Evolutionary conservation across 2,329 filamentous ascomycete species (phyloP), one percentile per base, ranked within the genome.

Genomic region (Pseudopithomyces chartarum): DNA sequence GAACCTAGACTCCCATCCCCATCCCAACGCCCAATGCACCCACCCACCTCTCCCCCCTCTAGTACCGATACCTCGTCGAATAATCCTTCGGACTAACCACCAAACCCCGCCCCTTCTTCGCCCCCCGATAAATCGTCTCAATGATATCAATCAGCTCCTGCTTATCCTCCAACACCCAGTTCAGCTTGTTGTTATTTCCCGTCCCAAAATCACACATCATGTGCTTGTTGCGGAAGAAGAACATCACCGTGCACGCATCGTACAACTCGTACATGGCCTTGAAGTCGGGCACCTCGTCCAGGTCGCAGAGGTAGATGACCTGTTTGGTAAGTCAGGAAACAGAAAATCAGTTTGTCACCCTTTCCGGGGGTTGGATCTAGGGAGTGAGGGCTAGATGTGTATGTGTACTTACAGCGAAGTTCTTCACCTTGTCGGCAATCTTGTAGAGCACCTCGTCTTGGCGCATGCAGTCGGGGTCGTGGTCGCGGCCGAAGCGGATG

Each of bases 81-180:
- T 89, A 89, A 52, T 77, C 93, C 82, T 98, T 99, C 1, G 94
- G 95, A 73, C 92, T 96, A 64, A 98, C 92, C 39, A 99, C 95
- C 66, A 99, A 80, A 89, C 96, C 95, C 52, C 94, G 84, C 0
- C 96, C 95, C 81, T 99, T 99, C 84, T 97, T 98, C 32, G 95
- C 95, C n/a, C 95, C 95, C 57, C 93, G 88, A 76, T 98, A 99
- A 59, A 99, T 93, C 4, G 93, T 97, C 83, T 99, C 95, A 72
- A 98, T 88, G 64, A 99, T 99, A 78, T 99, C 95, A 70, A 99
- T 96, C 70, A 99, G 82, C 80, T 99, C 95, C 77, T 98, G 94
- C 80, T 99, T 98, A 73, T 99, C 94, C 78, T 98, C 93, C 52
- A 96, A 82, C 46, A 97, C 91, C 89, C 92, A 97, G 75, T 97